Evolutionary conservation across 768 basidiomycete genomes (phyloP), one percentile per base, ranked within the genome.

Genomic region (Leccinum longicurvipes): DNA sequence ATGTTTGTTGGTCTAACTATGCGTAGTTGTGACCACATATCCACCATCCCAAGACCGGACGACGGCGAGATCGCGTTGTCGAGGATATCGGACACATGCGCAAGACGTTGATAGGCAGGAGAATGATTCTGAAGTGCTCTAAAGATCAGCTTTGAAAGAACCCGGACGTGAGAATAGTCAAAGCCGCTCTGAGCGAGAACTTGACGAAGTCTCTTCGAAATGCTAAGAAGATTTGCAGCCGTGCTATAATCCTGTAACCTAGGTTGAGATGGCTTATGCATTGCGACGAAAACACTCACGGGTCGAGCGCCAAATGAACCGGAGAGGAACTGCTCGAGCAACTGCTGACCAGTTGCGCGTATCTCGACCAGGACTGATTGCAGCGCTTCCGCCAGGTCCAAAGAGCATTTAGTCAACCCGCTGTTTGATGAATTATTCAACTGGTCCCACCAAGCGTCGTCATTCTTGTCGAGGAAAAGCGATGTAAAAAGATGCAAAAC

Each of bases 31-130:
- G 77, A 74, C 93, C 93, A 96, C 32, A 96, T 81, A 21, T 85
- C 77, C 19, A 80, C 72, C 67, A 94, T 73, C 23, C 87, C 89
- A 24, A 83, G 75, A 4, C 95, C 94, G n/a, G 82, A 79, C 7
- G 83, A 82, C 15, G 85, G 78, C 3, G 80, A 81, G 15, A 89
- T 75, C 3, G 74, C 64, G 5, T 76, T 69, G 34, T 77, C 73
- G 3, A 95, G 73, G 6, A 64, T 62, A 29, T 72, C 54, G 6
- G 74, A 73, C 25, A 68, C 61, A n/a, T 51, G 48, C 9, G 61
- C 62, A 28, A 84, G 63, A 24, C 63, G 50, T 1, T 53, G 41
- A 49, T 82, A 79, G 4, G 55, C 42, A 3, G 70, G 50, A 4
- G 78, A 68, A 34, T 73, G 67, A 14, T 64, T 59, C 14, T 72